These are phyloP conservation scores for Karstenula rhodostoma DNA, from an alignment of 2,329 filamentous ascomycete species.

Conservation along the genomic window DNA sequence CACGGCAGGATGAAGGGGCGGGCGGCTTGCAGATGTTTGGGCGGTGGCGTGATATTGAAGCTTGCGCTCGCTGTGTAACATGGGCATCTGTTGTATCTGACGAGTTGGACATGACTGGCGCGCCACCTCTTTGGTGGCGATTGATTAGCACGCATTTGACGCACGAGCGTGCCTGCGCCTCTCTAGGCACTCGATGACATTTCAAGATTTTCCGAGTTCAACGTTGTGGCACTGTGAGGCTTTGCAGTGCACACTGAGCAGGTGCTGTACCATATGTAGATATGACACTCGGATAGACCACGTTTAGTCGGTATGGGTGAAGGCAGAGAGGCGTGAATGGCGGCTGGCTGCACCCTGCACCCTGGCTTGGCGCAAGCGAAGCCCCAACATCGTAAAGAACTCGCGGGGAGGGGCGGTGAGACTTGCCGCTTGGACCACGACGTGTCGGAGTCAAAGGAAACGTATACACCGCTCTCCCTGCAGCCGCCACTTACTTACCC, in stretches of 20 bases:
- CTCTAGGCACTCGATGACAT: conserved; percentile 26
- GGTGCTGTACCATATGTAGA: conserved; percentile 11
- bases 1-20: conserved; percentile 17
- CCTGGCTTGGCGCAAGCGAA: conserved; percentile 18
- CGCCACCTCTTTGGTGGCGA: conserved; percentile 25
- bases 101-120: conserved; percentile 23
- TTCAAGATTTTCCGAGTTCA: conserved; percentile 10
- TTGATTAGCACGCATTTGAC: conserved; percentile 37
- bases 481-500: conserved; percentile 14
- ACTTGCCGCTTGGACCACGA: conserved; percentile 21
- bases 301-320: conserved; percentile 14
- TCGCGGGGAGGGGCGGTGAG: conserved; percentile 25
- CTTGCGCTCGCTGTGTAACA: conserved; percentile 32
- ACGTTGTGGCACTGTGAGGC: conserved; percentile 24
- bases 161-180: conserved; percentile 30
- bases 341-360: background rate
- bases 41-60: conserved; percentile 27
- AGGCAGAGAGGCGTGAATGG: conserved; percentile 16
- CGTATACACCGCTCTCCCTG: conserved; percentile 20
- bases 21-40: conserved; percentile 23
- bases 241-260: conserved; percentile 20
- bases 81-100: conserved; percentile 30
- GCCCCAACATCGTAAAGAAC: conserved; percentile 15
- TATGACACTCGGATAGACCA: background rate
- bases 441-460: conserved; percentile 18